Conservation (phyloP, 2,329 filamentous ascomycete species). For the Colletotrichum godetiae region DNA sequence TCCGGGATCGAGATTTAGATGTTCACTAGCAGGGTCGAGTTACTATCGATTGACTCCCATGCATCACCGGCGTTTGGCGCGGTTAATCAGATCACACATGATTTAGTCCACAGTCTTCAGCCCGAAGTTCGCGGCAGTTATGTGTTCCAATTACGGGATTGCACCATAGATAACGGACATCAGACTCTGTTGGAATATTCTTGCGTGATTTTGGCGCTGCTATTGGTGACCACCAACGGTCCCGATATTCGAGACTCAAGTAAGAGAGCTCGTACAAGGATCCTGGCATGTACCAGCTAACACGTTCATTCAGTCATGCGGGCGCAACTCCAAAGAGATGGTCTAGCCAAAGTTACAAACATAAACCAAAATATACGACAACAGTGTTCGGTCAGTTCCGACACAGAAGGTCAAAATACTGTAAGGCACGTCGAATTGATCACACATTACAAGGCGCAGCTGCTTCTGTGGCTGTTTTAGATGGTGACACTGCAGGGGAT, state of each 20-base stretch:
- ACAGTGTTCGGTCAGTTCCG: neutral
- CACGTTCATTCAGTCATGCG: neutral
- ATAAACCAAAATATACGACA: neutral
- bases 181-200: neutral
- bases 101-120: neutral
- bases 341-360: neutral
- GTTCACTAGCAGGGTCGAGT: neutral
- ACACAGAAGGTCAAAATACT: neutral
- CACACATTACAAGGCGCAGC: neutral
- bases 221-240: neutral
- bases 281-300: neutral
- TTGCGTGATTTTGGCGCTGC: neutral
- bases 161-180: neutral
- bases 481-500: neutral
- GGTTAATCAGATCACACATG: neutral
- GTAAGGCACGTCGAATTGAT: neutral
- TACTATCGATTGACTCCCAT: neutral
- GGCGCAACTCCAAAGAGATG: neutral
- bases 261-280: neutral
- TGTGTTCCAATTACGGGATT: neutral
- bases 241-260: neutral
- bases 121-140: neutral
- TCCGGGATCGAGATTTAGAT: neutral
- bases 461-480: conserved; percentile 4
- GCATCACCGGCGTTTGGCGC: neutral